Percentiles rank a stretch among this genome's conserved stretches.
Conservation (phyloP, 2,329 filamentous ascomycete genomes). For the Fusarium humuli region DNA sequence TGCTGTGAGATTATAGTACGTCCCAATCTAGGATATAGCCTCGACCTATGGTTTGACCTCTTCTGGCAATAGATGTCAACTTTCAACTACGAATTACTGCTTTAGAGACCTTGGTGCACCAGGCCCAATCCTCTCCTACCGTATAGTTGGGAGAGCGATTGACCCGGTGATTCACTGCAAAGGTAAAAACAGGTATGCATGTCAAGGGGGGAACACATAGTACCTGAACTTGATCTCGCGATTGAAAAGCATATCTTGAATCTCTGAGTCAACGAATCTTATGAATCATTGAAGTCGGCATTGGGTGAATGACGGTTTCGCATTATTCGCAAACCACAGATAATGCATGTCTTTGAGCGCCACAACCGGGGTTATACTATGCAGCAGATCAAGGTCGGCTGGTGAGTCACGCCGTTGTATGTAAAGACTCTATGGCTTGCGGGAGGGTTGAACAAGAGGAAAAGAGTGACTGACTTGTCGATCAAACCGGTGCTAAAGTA, state of each 20-base stretch:
- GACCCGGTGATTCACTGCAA: background rate
- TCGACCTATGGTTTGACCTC: background rate
- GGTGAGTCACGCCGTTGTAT: conserved; percentile 16
- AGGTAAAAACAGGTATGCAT: background rate
- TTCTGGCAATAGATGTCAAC: background rate
- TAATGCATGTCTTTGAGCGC: conserved; percentile 10
- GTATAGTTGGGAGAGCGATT: background rate
- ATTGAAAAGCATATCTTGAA: background rate
- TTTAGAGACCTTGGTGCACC: background rate
- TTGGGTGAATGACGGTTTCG: background rate
- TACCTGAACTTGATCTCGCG: background rate
- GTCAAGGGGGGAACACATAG: background rate
- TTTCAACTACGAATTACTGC: background rate
- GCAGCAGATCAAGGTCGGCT: background rate
- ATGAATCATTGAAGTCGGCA: background rate
- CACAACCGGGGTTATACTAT: background rate
- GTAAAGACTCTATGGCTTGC: background rate
- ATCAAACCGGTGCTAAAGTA: background rate
- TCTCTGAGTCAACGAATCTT: background rate
- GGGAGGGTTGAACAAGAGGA: background rate
- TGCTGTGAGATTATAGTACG: background rate
- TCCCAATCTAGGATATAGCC: background rate
- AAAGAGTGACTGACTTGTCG: background rate
- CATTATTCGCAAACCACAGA: background rate
- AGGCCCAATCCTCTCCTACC: background rate